These are phyloP conservation scores for Xylaria bambusicola DNA, from an alignment of 495 filamentous ascomycete genomes.

Conservation along the genomic window DNA sequence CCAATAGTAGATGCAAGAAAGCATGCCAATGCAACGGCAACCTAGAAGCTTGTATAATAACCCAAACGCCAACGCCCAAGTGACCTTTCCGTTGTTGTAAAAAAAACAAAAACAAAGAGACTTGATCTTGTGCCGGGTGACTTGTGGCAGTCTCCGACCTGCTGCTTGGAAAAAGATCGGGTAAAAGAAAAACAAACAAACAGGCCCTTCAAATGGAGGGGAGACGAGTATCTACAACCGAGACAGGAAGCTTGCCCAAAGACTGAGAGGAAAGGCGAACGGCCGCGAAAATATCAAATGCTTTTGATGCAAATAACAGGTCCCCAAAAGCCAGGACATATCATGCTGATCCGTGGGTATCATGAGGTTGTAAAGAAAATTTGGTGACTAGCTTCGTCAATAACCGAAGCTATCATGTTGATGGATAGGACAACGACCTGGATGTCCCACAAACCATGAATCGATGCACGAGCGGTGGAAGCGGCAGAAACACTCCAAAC, in stretches of 20 bases:
- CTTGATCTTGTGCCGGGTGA: neutral
- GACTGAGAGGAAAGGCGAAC: neutral
- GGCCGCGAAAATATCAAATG: neutral
- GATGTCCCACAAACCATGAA: constrained; percentile 54
- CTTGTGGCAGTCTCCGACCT: neutral
- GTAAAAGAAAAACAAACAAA: neutral
- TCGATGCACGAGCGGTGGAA: constrained; percentile 77
- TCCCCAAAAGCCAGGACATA: neutral
- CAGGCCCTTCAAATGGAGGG: neutral
- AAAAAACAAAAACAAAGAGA: neutral
- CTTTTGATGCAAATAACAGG: constrained; percentile 1
- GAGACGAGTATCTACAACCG: neutral
- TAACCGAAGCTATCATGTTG: constrained; percentile 54
- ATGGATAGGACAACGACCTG: constrained; percentile 58
- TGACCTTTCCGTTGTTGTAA: neutral
- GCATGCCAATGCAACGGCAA: neutral
- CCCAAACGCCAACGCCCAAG: constrained; percentile 6
- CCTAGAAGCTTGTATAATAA: neutral
- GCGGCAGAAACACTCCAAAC: constrained; percentile 89
- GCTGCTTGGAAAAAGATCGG: too few species aligned
- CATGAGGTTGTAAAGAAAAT: neutral
- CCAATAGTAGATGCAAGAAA: too few species aligned
- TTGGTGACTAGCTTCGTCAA: constrained; percentile 20
- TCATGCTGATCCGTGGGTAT: neutral
- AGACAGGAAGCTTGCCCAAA: neutral